Percentiles rank a stretch among this genome's conserved stretches.
Conservation (phyloP, 768 basidiomycete species). For the Naematelia encephala region DNA sequence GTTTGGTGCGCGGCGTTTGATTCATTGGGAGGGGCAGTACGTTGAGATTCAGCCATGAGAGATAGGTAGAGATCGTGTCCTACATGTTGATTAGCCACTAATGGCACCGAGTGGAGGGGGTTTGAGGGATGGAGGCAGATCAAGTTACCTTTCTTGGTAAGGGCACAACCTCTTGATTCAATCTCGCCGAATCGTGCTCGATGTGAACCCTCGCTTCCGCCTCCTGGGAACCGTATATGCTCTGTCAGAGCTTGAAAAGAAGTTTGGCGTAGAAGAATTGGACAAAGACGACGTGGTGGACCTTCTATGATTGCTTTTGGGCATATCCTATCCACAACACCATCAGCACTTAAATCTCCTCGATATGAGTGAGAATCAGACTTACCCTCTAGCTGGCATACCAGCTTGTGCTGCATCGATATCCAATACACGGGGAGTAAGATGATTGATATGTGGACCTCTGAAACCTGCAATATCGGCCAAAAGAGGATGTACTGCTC, state of each 20-base stretch:
- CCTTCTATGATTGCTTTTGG: conserved; percentile 48
- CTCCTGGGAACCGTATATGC: conserved; percentile 32
- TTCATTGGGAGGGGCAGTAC: conserved; percentile 7
- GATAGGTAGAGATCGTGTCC: conserved; percentile 29
- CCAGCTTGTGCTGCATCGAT: conserved; percentile 43
- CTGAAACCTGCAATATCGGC: conserved; percentile 45
- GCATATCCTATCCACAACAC: conserved; percentile 24
- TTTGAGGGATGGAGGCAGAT: too few species aligned
- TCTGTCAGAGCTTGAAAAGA: conserved; percentile 45
- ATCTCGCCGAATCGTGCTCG: conserved; percentile 47
- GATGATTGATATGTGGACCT: conserved; percentile 45
- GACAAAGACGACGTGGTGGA: conserved; percentile 34
- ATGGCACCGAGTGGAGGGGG: too few species aligned
- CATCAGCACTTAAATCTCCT: neutral
- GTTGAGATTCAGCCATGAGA: conserved; percentile 13
- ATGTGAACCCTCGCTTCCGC: conserved; percentile 20
- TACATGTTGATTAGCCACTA: neutral
- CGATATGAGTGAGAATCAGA: neutral
- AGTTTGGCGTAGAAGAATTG: conserved; percentile 45
- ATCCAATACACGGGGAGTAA: conserved; percentile 46
- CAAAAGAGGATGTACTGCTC: conserved; percentile 26
- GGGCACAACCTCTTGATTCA: conserved; percentile 40
- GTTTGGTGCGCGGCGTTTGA: conserved; percentile 30
- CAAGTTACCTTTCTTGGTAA: conserved; percentile 38
- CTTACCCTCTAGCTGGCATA: conserved; percentile 41